Conservation (phyloP, 306 rosid genomes). For the Vigna trinervia region DNA sequence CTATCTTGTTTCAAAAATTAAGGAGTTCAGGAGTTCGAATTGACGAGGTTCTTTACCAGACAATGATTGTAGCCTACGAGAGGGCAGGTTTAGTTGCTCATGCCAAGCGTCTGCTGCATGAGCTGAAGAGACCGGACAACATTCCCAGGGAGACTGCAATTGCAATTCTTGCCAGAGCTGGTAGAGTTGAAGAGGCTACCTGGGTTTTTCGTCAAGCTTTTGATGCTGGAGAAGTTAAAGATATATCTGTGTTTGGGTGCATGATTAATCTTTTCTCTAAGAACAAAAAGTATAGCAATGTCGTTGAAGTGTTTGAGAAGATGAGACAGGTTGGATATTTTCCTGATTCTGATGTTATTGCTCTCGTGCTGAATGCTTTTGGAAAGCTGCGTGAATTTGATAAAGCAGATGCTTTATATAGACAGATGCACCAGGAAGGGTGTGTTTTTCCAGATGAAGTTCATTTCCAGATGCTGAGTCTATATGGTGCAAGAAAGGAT, state of each 20-base stretch:
- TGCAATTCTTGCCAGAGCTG: constrained; percentile 81
- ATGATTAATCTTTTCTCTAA: constrained; percentile 81
- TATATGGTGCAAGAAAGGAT: constrained; percentile 76
- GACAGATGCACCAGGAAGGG: constrained; percentile 78
- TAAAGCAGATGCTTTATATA: constrained; percentile 75
- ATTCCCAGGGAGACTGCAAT: constrained; percentile 88
- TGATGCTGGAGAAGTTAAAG: constrained; percentile 74
- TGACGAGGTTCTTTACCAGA: constrained; percentile 88
- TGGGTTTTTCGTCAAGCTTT: constrained; percentile 96
- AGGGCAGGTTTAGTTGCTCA: constrained; percentile 89
- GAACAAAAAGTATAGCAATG: constrained; percentile 70
- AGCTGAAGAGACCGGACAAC: constrained; percentile 73
- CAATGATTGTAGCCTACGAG: constrained; percentile 94
- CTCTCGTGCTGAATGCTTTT: constrained; percentile 84
- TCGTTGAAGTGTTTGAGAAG: constrained; percentile 84
- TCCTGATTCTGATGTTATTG: constrained; percentile 85
- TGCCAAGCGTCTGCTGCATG: constrained; percentile 88
- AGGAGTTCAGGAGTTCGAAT: constrained; percentile 86
- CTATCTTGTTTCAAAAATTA: constrained; percentile 85
- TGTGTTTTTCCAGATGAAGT: constrained; percentile 85
- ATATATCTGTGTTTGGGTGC: constrained; percentile 78
- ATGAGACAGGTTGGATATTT: constrained; percentile 81
- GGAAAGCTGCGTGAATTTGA: constrained; percentile 85
- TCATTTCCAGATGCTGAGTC: constrained; percentile 90
- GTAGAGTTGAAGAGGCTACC: constrained; percentile 86